phyloP scores from a whole-genome alignment of 1,284 basidiomycete genomes.

The Ustilago shanxiensis region DNA sequence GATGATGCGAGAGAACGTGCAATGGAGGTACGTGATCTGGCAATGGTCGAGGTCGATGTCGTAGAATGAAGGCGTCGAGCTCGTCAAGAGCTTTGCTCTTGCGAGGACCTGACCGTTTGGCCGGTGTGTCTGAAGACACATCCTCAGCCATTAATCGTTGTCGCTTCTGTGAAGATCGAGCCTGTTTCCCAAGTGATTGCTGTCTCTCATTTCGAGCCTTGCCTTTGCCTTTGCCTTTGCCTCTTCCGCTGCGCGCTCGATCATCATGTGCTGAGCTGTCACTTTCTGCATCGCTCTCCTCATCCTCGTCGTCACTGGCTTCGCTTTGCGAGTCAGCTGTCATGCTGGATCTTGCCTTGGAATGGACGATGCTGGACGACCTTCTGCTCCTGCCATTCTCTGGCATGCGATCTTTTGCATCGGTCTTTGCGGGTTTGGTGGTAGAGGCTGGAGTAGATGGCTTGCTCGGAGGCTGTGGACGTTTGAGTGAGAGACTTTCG shows the following conservation, averaged over 20 bases:
- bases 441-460: slow-evolving; percentile 23
- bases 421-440: slow-evolving; percentile 16
- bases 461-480: slow-evolving; percentile 28
- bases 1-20: slow-evolving; percentile 43
- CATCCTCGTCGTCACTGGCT: slow-evolving; percentile 16
- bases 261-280: background rate
- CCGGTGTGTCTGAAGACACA: slow-evolving; percentile 17
- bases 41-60: slow-evolving; percentile 34
- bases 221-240: slow-evolving; percentile 4
- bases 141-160: slow-evolving; percentile 13
- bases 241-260: slow-evolving; percentile 5
- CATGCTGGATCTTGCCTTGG: slow-evolving; percentile 9
- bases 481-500: slow-evolving; percentile 47
- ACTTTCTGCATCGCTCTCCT: slow-evolving; percentile 15
- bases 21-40: slow-evolving; percentile 46
- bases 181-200: slow-evolving; percentile 6
- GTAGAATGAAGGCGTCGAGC: slow-evolving; percentile 37
- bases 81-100: slow-evolving; percentile 45
- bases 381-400: slow-evolving; percentile 16
- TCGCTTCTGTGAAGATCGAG: slow-evolving; percentile 15
- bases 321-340: slow-evolving; percentile 10
- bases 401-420: slow-evolving; percentile 2
- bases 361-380: slow-evolving; percentile 28
- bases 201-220: background rate
- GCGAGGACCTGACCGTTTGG: slow-evolving; percentile 29